Evolutionary conservation across 768 basidiomycete species (phyloP).

Genomic region (Russula sp.): DNA sequence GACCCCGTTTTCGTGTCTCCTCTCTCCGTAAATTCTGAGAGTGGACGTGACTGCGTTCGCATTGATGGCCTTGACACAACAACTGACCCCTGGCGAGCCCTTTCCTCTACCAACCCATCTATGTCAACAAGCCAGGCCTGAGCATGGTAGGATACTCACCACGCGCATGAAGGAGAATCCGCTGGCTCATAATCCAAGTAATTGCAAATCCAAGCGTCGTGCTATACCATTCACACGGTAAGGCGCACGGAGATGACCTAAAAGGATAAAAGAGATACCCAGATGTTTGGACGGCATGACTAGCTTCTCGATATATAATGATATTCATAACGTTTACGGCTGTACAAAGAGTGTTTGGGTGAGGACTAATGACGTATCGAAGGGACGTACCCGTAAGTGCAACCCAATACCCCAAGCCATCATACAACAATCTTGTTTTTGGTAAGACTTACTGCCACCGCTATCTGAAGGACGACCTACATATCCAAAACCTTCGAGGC

Average conservation of each 20-base stretch:
- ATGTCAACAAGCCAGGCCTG: neutral
- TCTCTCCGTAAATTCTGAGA: no score
- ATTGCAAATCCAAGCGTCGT: slow-evolving; percentile 30
- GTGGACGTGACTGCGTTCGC: neutral
- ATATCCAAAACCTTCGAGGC: slow-evolving; percentile 24
- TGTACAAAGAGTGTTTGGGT: slow-evolving; percentile 1
- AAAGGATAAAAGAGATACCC: neutral
- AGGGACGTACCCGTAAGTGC: slow-evolving; percentile 37
- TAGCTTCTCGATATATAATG: slow-evolving; percentile 24
- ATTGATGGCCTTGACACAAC: neutral
- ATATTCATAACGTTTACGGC: slow-evolving; percentile 26
- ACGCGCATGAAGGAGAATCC: slow-evolving; percentile 30
- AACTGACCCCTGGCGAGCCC: slow-evolving; percentile 10
- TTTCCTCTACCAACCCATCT: slow-evolving; percentile 18
- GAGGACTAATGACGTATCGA: neutral
- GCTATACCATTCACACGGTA: slow-evolving; percentile 16
- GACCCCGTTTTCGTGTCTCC: no score
- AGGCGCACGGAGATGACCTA: neutral
- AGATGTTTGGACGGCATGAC: slow-evolving; percentile 23
- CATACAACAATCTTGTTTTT: slow-evolving; percentile 52
- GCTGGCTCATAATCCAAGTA: slow-evolving; percentile 33
- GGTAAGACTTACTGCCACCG: neutral
- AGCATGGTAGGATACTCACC: slow-evolving; percentile 21
- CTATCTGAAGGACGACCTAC: slow-evolving; percentile 18
- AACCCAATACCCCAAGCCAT: slow-evolving; percentile 58